phyloP scores from a whole-genome alignment of 2,329 filamentous ascomycete genomes.

The Zymoseptoria tritici region DNA sequence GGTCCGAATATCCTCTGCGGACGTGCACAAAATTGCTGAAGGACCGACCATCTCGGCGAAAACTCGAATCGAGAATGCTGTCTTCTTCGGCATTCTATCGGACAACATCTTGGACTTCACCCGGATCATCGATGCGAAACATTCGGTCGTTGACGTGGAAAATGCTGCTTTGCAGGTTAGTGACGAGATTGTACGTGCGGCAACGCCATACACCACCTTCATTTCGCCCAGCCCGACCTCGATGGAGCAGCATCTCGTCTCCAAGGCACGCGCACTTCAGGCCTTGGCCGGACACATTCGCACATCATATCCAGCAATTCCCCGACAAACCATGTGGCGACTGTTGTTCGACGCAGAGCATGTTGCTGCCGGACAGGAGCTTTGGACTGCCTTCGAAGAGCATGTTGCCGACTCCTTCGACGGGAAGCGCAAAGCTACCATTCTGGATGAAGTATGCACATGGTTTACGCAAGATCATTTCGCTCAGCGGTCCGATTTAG shows the following conservation, averaged over 20 bases:
- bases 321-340: slow-evolving; percentile 64
- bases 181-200: slow-evolving; percentile 70
- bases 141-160: slow-evolving; percentile 63
- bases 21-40: slow-evolving; percentile 48
- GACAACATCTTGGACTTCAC: slow-evolving; percentile 86
- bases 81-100: slow-evolving; percentile 76
- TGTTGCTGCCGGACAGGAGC: slow-evolving; percentile 65
- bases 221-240: slow-evolving; percentile 63
- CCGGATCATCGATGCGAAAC: slow-evolving; percentile 54
- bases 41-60: slow-evolving; percentile 61
- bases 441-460: slow-evolving; percentile 67
- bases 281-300: slow-evolving; percentile 67
- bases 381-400: slow-evolving; percentile 76
- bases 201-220: slow-evolving; percentile 63
- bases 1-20: slow-evolving; percentile 49
- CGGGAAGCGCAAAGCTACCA: slow-evolving; percentile 56
- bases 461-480: slow-evolving; percentile 72
- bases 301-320: slow-evolving; percentile 56
- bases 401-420: slow-evolving; percentile 47
- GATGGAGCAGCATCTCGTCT: slow-evolving; percentile 71
- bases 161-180: slow-evolving; percentile 72
- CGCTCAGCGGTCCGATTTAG: slow-evolving; percentile 53
- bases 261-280: slow-evolving; percentile 64
- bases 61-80: slow-evolving; percentile 85
- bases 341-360: slow-evolving; percentile 88